Base-by-base conservation (phyloP, 768 basidiomycete species). In the Phlegmacium glaucopus region DNA sequence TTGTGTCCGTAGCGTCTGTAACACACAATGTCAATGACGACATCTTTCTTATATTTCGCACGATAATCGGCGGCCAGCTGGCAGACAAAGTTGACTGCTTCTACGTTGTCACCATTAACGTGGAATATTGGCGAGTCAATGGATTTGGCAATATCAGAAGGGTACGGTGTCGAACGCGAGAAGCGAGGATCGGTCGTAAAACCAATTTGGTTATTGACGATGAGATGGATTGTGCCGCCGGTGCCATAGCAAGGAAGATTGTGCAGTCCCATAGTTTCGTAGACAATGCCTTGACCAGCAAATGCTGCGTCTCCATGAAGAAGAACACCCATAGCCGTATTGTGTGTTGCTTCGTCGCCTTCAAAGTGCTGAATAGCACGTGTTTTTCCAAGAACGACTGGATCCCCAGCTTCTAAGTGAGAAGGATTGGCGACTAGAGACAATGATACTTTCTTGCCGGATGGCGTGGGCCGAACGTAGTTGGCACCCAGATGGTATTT, bases 1-100 rank as follows among this genome's bases (percentile, higher is more conserved):
- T 99, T 99, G 72, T 99, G 96, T n/a, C 96, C 96, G 63, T 98
- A 84, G 45, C 94, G 92, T 54, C 96, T 90, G 74, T 97, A 99
- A 72, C 96, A 99, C 48, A 99, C 94, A 48, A 99, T 92, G 68
- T 99, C 95, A 51, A 99, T 72, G 60, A 99, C 95, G 53, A 99
- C 95, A 64, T 99, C 96, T 74, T 90, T 94, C 79, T 95, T 96
- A 79, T 85, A 99, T 71, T 93, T 95, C 56, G 95, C 94, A 42
- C 95, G 86, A 72, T 92, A 99, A 66, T 99, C 95, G 26, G 95
- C 95, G 22, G 95, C 96, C 47, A 99, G 85, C 61, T 95, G 94
- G 71, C 92, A 95, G 34, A 99, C 95, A 62, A 94, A 99, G 66
- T 90, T 98, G 66, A 99, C 94, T 16, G 95, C 95, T 68, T 99